phyloP scores from a whole-genome alignment of 1,139 yeast genomes.

The Protomyces lactucae-debilis region DNA sequence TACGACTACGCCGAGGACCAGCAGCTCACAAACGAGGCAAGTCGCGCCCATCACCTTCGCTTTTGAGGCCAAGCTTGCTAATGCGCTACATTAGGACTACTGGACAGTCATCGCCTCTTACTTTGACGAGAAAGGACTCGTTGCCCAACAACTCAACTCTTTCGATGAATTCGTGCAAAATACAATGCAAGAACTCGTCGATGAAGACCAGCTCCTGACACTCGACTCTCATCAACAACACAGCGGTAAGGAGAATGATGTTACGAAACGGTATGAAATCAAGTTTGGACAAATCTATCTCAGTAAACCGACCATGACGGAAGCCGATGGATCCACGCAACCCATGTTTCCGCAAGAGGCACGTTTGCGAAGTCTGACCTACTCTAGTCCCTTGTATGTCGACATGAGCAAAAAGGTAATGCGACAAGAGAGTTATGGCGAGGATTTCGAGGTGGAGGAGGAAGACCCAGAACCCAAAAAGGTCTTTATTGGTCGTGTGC shows the following conservation, averaged over 20 bases:
- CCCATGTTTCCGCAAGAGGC: slow-evolving; percentile 99
- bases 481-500: slow-evolving; percentile 93
- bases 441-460: slow-evolving; percentile 60
- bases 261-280: slow-evolving; percentile 88
- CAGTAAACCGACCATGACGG: slow-evolving; percentile 96
- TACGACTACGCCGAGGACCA: slow-evolving; percentile 22
- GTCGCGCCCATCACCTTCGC: not conserved
- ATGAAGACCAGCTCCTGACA: slow-evolving; percentile 91
- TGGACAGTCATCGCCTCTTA: slow-evolving; percentile 97
- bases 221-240: slow-evolving; percentile 98
- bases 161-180: slow-evolving; percentile 97
- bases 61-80: not conserved
- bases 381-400: slow-evolving; percentile 91
- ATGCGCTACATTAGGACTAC: slow-evolving; percentile 62
- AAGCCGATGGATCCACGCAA: slow-evolving; percentile 98
- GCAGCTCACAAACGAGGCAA: slow-evolving; percentile 26
- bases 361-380: slow-evolving; percentile 87
- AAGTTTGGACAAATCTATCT: slow-evolving; percentile 94
- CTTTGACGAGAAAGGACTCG: slow-evolving; percentile 93
- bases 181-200: slow-evolving; percentile 90
- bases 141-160: slow-evolving; percentile 95
- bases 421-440: slow-evolving; percentile 69
- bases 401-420: slow-evolving; percentile 91
- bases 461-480: slow-evolving; percentile 60
- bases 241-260: slow-evolving; percentile 80